These are phyloP conservation scores for Ampelocalamus luodianensis DNA, from an alignment of 176 grass and related monocot genomes.

Conservation along the genomic window DNA sequence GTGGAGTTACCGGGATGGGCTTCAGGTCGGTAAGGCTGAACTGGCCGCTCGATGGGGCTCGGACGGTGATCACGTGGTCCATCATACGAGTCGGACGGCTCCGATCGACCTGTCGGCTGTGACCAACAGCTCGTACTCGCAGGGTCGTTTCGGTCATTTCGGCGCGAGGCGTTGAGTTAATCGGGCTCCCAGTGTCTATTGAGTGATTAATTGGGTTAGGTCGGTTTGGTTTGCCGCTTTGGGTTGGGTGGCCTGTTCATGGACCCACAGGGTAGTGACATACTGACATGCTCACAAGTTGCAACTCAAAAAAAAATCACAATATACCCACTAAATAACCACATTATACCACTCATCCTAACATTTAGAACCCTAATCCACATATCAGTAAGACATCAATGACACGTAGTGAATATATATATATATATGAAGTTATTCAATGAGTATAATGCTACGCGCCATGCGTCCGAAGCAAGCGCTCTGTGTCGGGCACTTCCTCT, in stretches of 20 bases:
- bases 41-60: not conserved
- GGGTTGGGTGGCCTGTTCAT: not conserved
- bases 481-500: too few relatives aligned
- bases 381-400: too few relatives aligned
- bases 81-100: not conserved
- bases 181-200: not conserved
- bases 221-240: conserved; percentile 8
- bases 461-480: too few relatives aligned
- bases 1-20: conserved; percentile 17
- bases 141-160: not conserved
- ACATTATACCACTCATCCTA: too few relatives aligned
- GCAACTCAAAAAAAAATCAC: too few relatives aligned
- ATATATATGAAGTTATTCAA: too few relatives aligned
- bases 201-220: not conserved
- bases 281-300: not conserved
- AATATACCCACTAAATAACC: too few relatives aligned
- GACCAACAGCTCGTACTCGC: too few relatives aligned
- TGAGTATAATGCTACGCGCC: too few relatives aligned
- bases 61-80: not conserved
- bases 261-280: not conserved
- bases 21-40: not conserved
- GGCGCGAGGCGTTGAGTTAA: not conserved
- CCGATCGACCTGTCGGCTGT: not conserved
- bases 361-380: too few relatives aligned
- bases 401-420: too few relatives aligned